Conservation (phyloP, 2,329 filamentous ascomycete genomes). For the Diaporthe australafricana region DNA sequence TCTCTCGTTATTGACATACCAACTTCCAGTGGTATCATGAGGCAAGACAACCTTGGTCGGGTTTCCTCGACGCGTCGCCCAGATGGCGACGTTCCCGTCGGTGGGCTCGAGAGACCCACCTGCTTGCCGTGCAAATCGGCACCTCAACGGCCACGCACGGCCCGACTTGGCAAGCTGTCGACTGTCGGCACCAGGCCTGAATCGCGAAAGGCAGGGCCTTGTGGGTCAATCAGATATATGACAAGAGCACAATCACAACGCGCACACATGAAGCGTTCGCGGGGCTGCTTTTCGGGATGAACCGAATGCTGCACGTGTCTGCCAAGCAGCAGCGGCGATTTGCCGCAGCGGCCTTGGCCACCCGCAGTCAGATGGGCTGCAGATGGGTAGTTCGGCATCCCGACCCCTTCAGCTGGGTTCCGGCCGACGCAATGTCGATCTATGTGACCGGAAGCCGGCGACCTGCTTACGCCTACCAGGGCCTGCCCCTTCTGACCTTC, state of each 20-base stretch:
- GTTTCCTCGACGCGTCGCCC: neutral
- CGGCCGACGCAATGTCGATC: neutral
- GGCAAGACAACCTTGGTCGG: neutral
- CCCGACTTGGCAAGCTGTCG: neutral
- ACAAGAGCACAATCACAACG: neutral
- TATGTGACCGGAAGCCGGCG: neutral
- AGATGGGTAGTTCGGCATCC: neutral
- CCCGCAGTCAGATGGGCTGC: neutral
- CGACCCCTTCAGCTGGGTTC: neutral
- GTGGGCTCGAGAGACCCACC: neutral
- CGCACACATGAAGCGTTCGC: neutral
- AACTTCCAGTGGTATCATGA: neutral
- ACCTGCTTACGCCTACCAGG: neutral
- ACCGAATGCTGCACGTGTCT: slow-evolving; percentile 7
- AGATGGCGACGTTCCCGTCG: neutral
- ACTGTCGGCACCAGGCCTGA: neutral
- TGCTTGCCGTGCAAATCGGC: neutral
- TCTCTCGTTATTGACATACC: neutral
- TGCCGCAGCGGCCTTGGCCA: slow-evolving; percentile 13
- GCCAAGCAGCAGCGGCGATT: slow-evolving; percentile 23
- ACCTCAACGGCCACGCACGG: neutral
- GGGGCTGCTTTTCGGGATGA: neutral
- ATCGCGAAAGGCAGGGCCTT: slow-evolving; percentile 37
- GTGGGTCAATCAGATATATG: slow-evolving; percentile 40
- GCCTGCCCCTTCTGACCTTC: neutral